Conservation (phyloP, 768 basidiomycete genomes). For the Mycena galopus region DNA sequence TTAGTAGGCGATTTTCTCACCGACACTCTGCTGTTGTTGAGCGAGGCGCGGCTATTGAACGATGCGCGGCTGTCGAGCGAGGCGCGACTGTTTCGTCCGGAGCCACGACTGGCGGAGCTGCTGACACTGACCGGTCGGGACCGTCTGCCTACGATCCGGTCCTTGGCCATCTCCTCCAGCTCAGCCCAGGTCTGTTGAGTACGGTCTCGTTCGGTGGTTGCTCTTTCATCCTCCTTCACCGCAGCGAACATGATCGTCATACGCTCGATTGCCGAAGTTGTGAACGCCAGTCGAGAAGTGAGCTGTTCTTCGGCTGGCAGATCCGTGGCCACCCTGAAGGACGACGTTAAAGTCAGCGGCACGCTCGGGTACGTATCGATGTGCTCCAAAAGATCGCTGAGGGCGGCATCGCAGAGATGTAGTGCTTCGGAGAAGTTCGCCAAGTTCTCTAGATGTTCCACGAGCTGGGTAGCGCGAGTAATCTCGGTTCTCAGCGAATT, state of each 20-base stretch:
- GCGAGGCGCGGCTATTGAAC: slow-evolving; percentile 65
- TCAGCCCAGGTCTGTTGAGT: slow-evolving; percentile 86
- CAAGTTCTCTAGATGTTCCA: slow-evolving; percentile 68
- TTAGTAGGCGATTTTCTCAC: slow-evolving; percentile 45
- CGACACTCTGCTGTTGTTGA: slow-evolving; percentile 61
- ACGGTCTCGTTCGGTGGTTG: slow-evolving; percentile 70
- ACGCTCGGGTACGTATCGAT: slow-evolving; percentile 84
- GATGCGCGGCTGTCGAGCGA: slow-evolving; percentile 67
- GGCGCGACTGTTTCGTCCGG: slow-evolving; percentile 68
- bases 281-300: slow-evolving; percentile 72
- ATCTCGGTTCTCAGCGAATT: slow-evolving; percentile 72
- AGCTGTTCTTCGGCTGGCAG: slow-evolving; percentile 78
- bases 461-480: slow-evolving; percentile 59
- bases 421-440: slow-evolving; percentile 64
- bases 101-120: slow-evolving; percentile 67
- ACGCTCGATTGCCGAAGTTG: slow-evolving; percentile 61
- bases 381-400: slow-evolving; percentile 89
- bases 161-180: slow-evolving; percentile 84
- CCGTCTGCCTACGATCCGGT: slow-evolving; percentile 69
- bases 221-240: slow-evolving; percentile 72
- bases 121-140: slow-evolving; percentile 76
- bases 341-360: slow-evolving; percentile 65
- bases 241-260: slow-evolving; percentile 57
- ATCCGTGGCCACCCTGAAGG: slow-evolving; percentile 55
- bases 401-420: slow-evolving; percentile 74